Evolutionary conservation across 192 early-diverging fungal species (phyloP).

Genomic region (Coemansia erecta): DNA sequence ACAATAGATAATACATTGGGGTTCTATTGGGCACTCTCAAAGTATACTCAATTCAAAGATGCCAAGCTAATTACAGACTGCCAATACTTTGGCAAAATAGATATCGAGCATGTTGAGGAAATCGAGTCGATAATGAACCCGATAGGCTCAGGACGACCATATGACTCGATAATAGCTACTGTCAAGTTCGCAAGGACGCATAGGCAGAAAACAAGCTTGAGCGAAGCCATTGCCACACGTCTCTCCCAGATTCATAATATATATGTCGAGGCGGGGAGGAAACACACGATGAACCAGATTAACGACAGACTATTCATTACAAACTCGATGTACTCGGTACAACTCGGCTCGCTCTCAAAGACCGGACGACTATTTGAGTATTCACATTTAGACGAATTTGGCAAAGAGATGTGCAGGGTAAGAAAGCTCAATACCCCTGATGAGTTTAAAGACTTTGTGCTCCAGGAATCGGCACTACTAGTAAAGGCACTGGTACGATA

Average conservation of each 20-base stretch:
- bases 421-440: background rate
- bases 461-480: background rate
- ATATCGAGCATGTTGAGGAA: background rate
- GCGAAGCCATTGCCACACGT: background rate
- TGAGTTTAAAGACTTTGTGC: background rate
- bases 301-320: background rate
- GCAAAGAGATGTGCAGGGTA: background rate
- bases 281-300: background rate
- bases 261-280: background rate
- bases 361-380: background rate
- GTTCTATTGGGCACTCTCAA: no score
- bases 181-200: background rate
- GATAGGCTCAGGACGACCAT: background rate
- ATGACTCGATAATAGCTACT: background rate
- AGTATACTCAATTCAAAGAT: no score
- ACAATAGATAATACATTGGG: no score
- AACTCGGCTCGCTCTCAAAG: background rate
- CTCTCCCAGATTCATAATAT: background rate
- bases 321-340: background rate
- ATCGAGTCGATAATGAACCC: slow-evolving; percentile 4
- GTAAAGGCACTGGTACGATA: slow-evolving; percentile 3
- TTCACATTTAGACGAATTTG: background rate
- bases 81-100: background rate
- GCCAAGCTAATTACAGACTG: no score
- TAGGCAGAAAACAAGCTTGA: background rate